Percentiles rank a stretch among this genome's conserved stretches.
These are phyloP conservation scores for Arachnomyces sp. DNA, from an alignment of 2,329 filamentous ascomycete genomes.

Conservation along the genomic window DNA sequence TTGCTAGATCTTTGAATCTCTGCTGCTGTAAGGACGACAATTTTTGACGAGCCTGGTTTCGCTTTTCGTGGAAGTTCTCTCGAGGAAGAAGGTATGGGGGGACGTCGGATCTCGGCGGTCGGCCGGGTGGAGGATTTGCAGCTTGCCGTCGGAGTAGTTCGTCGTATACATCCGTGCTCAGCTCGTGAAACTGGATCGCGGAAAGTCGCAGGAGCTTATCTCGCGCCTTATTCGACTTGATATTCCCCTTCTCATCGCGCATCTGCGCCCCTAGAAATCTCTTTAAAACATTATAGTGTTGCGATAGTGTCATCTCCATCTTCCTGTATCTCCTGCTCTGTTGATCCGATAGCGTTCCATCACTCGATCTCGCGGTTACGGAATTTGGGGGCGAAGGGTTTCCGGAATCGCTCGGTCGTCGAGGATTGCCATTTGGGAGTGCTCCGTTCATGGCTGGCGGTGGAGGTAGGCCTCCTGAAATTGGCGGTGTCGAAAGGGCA, in stretches of 20 bases:
- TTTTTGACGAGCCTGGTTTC: conserved; percentile 95
- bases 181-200: conserved; percentile 87
- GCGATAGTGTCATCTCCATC: conserved; percentile 63
- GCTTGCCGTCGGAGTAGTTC: conserved; percentile 83
- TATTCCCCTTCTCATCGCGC: conserved; percentile 66
- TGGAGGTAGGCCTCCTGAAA: conserved; percentile 53
- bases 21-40: conserved; percentile 80
- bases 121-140: conserved; percentile 41
- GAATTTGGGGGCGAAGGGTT: conserved; percentile 82
- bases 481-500: conserved; percentile 59
- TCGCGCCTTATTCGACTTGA: conserved; percentile 77
- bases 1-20: conserved; percentile 84
- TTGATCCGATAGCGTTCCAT: conserved; percentile 62
- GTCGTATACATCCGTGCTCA: conserved; percentile 96
- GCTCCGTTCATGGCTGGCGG: conserved; percentile 52
- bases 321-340: conserved; percentile 53
- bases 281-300: conserved; percentile 76
- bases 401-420: conserved; percentile 47
- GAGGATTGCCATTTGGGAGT: conserved; percentile 22
- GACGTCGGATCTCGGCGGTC: conserved; percentile 38
- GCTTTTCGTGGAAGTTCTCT: conserved; percentile 86
- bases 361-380: conserved; percentile 66
- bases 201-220: conserved; percentile 91
- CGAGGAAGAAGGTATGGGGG: conserved; percentile 76
- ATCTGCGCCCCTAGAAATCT: conserved; percentile 63